phyloP scores from a whole-genome alignment of 257 asterid species.

The Rubia yunnanensis region DNA sequence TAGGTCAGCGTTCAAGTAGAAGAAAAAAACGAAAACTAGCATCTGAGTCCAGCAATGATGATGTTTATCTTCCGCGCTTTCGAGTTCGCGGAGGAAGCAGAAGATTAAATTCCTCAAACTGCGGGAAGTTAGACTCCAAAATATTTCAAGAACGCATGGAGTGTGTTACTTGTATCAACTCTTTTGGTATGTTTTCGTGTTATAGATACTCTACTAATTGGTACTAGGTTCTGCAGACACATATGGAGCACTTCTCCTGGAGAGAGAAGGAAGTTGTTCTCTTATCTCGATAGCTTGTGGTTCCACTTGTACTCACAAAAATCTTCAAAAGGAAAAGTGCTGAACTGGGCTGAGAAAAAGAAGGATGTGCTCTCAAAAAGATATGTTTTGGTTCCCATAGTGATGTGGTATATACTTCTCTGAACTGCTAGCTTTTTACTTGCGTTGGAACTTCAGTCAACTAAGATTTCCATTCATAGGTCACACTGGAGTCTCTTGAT shows the following conservation, averaged over 20 bases:
- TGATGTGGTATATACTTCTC: conserved; percentile 43
- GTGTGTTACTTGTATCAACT: conserved; percentile 22
- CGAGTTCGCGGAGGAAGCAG: conserved; percentile 34
- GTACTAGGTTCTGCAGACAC: conserved; percentile 25
- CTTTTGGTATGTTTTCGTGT: background rate
- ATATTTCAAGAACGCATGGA: conserved; percentile 32
- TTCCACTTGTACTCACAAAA: background rate
- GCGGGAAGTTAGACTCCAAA: conserved; percentile 35
- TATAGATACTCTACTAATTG: background rate
- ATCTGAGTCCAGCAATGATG: conserved; percentile 6
- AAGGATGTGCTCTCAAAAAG: background rate
- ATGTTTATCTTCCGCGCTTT: background rate
- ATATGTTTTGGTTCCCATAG: conserved; percentile 60
- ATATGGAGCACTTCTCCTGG: conserved; percentile 39
- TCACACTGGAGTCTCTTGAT: conserved; percentile 75
- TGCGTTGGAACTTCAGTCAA: background rate
- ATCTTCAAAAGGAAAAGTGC: background rate
- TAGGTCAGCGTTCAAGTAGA: background rate
- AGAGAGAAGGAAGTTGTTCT: conserved; percentile 35
- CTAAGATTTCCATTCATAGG: conserved; percentile 30
- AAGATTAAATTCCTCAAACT: conserved; percentile 10
- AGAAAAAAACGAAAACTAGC: background rate
- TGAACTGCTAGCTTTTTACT: background rate
- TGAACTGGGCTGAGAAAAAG: conserved; percentile 2
- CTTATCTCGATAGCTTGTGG: conserved; percentile 10